Base-by-base conservation (phyloP, 768 basidiomycete species). In the Tricholoma sp. region DNA sequence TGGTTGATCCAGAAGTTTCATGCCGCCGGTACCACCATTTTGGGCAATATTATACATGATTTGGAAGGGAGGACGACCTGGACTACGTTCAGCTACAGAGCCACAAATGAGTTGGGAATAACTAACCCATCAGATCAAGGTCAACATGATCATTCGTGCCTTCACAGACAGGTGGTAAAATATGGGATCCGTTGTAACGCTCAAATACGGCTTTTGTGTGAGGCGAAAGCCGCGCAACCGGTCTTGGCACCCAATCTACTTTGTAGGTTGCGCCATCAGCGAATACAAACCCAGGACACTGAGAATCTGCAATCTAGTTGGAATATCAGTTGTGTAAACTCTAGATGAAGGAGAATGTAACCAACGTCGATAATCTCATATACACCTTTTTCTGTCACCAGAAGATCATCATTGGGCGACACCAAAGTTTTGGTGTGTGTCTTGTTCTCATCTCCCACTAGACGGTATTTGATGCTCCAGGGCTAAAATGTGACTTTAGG, bases 61-160 rank as follows among this genome's bases (percentile, higher is more conserved):
- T 67, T 96, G 88, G 81, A 95, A 98, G 0, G 94, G 94, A n/a
- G 92, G 86, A 18, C 86, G 84, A 51, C 94, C 94, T 90, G 63
- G 28, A n/a, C 31, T 47, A 24, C 6, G 34, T 33, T 57, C 18
- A 45, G 31, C 47, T 0, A 39, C 28, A 37, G 6, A 8, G 37
- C 37, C 24, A 18, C 15, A 24, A 6, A 54, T 18, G 5, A 24
- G 28, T 34, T 3, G 50, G 45, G 13, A 47, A 15, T 20, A 17
- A 65, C 76, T 34, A 54, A 88, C 92, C 92, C 53, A 79, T 80
- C 47, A 98, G 74, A 17, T 88, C 85, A n/a, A 98, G 76, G 59
- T 93, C 91, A 51, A 94, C 89, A 64, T 92, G 83, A 57, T 86
- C 89, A 58, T 81, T 81, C 31, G 78, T 74, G n/a, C 88, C 91